Percentiles rank a stretch among this genome's conserved stretches.
Conservation (phyloP, 2,329 filamentous ascomycete genomes). For the Arthrobotrys sinensis region DNA sequence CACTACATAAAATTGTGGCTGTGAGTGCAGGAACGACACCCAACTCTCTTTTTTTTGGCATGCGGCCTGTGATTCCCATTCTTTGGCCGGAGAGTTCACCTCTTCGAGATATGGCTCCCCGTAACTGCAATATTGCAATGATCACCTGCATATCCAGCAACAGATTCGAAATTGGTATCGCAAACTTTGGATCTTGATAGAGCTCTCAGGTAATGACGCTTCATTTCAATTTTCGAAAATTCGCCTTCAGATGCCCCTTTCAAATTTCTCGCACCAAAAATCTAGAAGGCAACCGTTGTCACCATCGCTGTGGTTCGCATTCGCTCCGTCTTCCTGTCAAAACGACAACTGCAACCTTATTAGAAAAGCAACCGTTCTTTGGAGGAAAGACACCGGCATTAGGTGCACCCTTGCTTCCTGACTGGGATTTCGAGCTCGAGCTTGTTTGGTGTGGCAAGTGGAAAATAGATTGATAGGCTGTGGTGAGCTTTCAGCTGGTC, state of each 20-base stretch:
- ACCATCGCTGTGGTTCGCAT: constrained; percentile 49
- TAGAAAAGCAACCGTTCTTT: constrained; percentile 56
- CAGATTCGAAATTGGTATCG: constrained; percentile 38
- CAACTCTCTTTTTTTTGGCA: constrained; percentile 35
- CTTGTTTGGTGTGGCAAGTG: constrained; percentile 60
- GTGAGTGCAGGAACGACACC: constrained; percentile 49
- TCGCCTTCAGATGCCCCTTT: constrained; percentile 60
- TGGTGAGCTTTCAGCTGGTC: constrained; percentile 56
- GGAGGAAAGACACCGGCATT: constrained; percentile 53
- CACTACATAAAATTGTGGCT: constrained; percentile 51
- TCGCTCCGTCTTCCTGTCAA: constrained; percentile 54
- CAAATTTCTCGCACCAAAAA: constrained; percentile 58
- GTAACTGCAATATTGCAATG: constrained; percentile 29
- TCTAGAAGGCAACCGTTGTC: constrained; percentile 57
- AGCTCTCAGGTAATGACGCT: constrained; percentile 45
- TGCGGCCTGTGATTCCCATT: constrained; percentile 27
- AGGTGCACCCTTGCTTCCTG: constrained; percentile 46
- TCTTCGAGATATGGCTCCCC: constrained; percentile 38
- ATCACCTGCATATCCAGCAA: constrained; percentile 54
- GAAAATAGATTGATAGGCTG: constrained; percentile 59
- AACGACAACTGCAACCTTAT: constrained; percentile 55
- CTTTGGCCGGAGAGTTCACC: constrained; percentile 38
- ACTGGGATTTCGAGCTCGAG: constrained; percentile 58
- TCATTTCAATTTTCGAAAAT: constrained; percentile 57
- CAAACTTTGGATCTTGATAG: constrained; percentile 45